These are phyloP conservation scores for Nannochloris sp. DNA, from an alignment of 139 green algal species.

Conservation along the genomic window DNA sequence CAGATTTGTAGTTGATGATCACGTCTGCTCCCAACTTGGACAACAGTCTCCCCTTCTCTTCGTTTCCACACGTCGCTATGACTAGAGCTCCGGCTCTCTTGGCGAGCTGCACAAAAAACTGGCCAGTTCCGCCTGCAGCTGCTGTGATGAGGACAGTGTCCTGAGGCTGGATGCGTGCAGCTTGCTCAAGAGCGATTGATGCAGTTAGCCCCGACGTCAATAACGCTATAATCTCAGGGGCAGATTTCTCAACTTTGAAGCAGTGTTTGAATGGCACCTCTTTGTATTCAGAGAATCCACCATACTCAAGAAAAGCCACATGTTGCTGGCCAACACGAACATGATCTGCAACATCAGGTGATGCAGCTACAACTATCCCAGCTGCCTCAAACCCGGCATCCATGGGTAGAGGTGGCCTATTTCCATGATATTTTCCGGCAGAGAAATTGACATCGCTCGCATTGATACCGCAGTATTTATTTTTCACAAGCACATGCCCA, in stretches of 20 bases:
- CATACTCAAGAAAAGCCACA: constrained; percentile 63
- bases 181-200: constrained; percentile 60
- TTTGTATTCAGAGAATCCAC: constrained; percentile 49
- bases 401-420: constrained; percentile 47
- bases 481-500: constrained; percentile 47
- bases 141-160: constrained; percentile 89
- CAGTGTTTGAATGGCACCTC: constrained; percentile 18
- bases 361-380: constrained; percentile 45
- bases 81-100: constrained; percentile 74
- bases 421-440: constrained; percentile 28
- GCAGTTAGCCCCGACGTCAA: constrained; percentile 80
- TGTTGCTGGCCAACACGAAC: constrained; percentile 36
- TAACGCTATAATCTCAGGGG: constrained; percentile 67
- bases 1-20: constrained; percentile 75
- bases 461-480: constrained; percentile 62
- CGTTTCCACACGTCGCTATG: constrained; percentile 71
- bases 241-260: constrained; percentile 34
- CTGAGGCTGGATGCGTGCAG: constrained; percentile 24
- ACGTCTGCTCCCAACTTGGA: constrained; percentile 64
- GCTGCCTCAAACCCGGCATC: constrained; percentile 71
- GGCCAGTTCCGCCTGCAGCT: constrained; percentile 78
- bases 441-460: constrained; percentile 78
- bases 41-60: constrained; percentile 68
- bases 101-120: constrained; percentile 92
- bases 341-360: constrained; percentile 25